Conservation (phyloP, 1,139 yeast genomes). For the Suhomyces maxii region DNA sequence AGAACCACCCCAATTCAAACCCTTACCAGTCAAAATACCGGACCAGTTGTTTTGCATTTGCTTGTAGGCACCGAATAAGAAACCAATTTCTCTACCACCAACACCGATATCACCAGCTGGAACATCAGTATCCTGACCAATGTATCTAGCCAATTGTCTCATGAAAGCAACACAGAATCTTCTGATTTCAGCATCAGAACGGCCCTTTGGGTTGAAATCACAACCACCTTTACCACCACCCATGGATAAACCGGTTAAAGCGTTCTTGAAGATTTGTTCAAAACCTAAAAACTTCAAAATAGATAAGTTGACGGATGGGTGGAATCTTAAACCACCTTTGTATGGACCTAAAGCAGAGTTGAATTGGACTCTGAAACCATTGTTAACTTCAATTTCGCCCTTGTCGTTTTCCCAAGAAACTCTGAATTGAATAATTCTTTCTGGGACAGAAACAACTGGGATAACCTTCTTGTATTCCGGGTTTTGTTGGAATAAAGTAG, state of each 20-base stretch:
- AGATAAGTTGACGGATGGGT: constrained; percentile 93
- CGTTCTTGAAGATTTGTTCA: constrained; percentile 98
- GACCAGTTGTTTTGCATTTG: constrained; percentile 88
- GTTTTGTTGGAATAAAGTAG: constrained; percentile 82
- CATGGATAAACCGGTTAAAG: constrained; percentile 94
- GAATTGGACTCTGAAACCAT: constrained; percentile 98
- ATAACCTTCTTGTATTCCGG: constrained; percentile 90
- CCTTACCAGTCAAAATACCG: constrained; percentile 98
- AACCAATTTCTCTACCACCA: constrained; percentile 92
- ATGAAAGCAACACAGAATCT: constrained; percentile 95
- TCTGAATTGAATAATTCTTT: constrained; percentile 94
- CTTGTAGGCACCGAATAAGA: constrained; percentile 96
- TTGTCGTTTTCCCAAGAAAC: constrained; percentile 97
- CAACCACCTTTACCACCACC: constrained; percentile 99
- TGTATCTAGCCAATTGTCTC: constrained; percentile 93
- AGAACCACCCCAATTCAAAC: constrained; percentile 98
- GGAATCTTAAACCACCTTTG: constrained; percentile 98
- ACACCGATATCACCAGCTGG: constrained; percentile 98
- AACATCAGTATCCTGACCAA: constrained; percentile 96
- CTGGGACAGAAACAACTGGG: constrained; percentile 92
- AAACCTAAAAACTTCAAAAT: constrained; percentile 95
- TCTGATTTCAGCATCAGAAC: constrained; percentile 90
- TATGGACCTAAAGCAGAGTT: constrained; percentile 98
- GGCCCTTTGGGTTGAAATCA: constrained; percentile 96
- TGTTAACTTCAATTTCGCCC: constrained; percentile 89